Conservation (phyloP, 352 stramenopile genomes). For the Thalassiosira mediterranea region DNA sequence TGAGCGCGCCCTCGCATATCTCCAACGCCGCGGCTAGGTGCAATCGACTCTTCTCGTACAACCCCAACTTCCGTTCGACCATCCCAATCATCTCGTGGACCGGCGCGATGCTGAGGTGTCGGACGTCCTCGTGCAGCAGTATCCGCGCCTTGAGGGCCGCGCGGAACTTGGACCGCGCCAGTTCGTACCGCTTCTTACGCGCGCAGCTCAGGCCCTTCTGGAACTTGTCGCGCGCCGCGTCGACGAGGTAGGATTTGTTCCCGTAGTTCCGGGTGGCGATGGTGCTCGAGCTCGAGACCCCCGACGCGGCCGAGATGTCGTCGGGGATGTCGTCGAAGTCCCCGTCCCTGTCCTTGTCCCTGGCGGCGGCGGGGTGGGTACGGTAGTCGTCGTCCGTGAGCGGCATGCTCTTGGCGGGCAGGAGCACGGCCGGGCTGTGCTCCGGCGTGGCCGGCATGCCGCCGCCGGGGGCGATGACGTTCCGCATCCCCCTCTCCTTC, state of each 20-base stretch:
- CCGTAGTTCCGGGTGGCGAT: not conserved
- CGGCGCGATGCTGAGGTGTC: not conserved
- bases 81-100: conserved; percentile 8
- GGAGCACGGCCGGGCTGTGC: not conserved
- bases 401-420: not conserved
- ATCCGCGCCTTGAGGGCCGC: conserved; percentile 15
- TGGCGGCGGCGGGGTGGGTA: not conserved
- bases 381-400: not conserved
- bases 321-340: not conserved
- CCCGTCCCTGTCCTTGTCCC: too few species aligned
- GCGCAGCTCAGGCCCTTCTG: not conserved
- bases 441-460: not conserved
- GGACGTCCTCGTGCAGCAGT: conserved; percentile 8
- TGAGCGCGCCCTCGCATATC: not conserved
- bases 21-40: conserved; percentile 4
- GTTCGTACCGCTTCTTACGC: not conserved
- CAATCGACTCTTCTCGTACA: not conserved
- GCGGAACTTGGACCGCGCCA: conserved; percentile 1
- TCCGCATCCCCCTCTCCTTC: not conserved
- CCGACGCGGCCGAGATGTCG: not conserved
- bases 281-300: not conserved
- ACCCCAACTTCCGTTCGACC: not conserved
- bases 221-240: not conserved
- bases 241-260: not conserved
- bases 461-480: not conserved